Evolutionary conservation across 2,329 filamentous ascomycete genomes (phyloP).

Genomic region (Colletotrichum trifolii): DNA sequence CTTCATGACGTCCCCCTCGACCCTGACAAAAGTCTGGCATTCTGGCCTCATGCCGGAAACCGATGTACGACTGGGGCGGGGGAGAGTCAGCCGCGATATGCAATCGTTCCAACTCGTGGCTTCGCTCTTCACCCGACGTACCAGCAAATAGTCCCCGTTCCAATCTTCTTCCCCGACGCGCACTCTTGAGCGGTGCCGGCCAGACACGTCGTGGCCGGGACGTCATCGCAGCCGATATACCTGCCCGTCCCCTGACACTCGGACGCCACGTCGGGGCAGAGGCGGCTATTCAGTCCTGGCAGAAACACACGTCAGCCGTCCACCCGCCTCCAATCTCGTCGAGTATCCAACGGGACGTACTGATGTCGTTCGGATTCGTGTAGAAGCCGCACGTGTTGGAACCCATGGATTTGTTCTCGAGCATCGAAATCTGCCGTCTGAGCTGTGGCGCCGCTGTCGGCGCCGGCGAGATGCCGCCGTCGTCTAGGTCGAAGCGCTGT

Average conservation of each 20-base stretch:
- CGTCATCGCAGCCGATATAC: conserved; percentile 10
- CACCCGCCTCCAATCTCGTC: background rate
- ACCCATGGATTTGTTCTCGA: conserved; percentile 50
- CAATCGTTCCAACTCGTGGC: background rate
- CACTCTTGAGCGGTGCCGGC: conserved; percentile 4
- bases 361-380: background rate
- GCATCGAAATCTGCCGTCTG: background rate
- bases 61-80: background rate
- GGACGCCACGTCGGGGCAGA: background rate
- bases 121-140: background rate
- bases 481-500: background rate
- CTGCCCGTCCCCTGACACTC: background rate
- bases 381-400: conserved; percentile 64
- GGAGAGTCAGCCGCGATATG: background rate
- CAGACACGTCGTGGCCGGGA: conserved; percentile 1
- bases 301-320: no score
- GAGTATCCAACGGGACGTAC: background rate
- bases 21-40: no score
- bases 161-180: background rate
- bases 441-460: background rate
- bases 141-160: conserved; percentile 25
- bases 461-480: background rate
- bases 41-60: no score
- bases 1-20: no score
- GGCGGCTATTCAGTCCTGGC: conserved; percentile 2